phyloP scores from a whole-genome alignment of 768 basidiomycete species.

The Suillus weaverae region DNA sequence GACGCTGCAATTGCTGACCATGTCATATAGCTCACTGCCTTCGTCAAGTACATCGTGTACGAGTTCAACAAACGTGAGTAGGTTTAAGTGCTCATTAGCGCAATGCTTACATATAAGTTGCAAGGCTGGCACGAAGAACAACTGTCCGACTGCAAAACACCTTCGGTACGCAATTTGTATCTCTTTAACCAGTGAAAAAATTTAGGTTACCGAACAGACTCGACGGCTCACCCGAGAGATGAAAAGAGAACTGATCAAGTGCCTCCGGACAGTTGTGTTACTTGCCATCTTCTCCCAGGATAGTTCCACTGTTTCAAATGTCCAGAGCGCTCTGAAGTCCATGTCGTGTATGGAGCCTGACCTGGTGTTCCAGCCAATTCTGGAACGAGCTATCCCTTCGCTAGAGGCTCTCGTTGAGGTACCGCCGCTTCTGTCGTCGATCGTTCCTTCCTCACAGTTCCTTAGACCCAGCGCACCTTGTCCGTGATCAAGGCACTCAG shows the following conservation, averaged over 20 bases:
- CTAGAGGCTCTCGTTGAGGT: slow-evolving; percentile 89
- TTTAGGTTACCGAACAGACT: slow-evolving; percentile 39
- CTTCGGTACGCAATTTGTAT: slow-evolving; percentile 41
- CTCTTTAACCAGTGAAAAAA: background rate
- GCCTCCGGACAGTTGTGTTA: slow-evolving; percentile 76
- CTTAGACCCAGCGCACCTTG: slow-evolving; percentile 78
- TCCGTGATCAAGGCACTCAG: slow-evolving; percentile 85
- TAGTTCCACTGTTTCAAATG: slow-evolving; percentile 66
- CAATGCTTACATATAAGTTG: slow-evolving; percentile 6
- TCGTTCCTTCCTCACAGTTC: background rate
- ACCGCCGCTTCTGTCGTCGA: slow-evolving; percentile 14
- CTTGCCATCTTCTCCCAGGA: slow-evolving; percentile 93
- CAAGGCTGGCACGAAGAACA: slow-evolving; percentile 82
- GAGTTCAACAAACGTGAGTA: slow-evolving; percentile 78
- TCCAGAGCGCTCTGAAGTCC: slow-evolving; percentile 78
- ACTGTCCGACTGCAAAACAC: slow-evolving; percentile 77
- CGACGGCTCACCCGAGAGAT: slow-evolving; percentile 77
- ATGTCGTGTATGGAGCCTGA: slow-evolving; percentile 86
- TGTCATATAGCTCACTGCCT: slow-evolving; percentile 5
- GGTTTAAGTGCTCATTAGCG: background rate
- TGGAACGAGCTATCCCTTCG: slow-evolving; percentile 83
- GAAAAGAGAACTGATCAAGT: slow-evolving; percentile 83
- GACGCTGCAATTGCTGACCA: slow-evolving; percentile 9
- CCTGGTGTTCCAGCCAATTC: slow-evolving; percentile 74
- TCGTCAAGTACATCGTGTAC: slow-evolving; percentile 72